Evolutionary conservation across 1,284 basidiomycete species (phyloP), one percentile per base, ranked within the genome.

Genomic region (Bjerkandera adusta): DNA sequence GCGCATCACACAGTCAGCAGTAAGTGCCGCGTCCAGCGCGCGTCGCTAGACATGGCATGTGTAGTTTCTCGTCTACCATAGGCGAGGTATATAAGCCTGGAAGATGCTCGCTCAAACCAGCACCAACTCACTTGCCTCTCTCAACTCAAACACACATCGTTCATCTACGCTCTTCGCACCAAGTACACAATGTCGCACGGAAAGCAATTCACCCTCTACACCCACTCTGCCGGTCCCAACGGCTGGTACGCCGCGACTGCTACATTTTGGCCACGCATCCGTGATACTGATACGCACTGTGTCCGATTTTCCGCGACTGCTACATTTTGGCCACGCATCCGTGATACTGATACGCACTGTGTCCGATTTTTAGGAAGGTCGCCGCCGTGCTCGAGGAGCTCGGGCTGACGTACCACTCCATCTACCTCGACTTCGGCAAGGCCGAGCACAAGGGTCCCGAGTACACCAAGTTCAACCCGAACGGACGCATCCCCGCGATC

Each of bases 401-500:
- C 41, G 61, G 54, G 12, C 42, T 62, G 18, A 47, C 48, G 12
- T 62, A 59, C 52, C 54, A 59, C 34, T 53, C 57, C 22, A 54
- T 57, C 36, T 61, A 52, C 50, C 48, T 60, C 36, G 51, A 59
- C 32, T 56, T 62, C 33, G 29, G 10, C 24, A 55, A 52, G 15
- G 36, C 42, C 15, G 60, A 64, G 54, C 57, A 62, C 35, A 60
- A 59, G 45, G 27, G 21, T 5, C 49, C 48, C 3, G 48, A 46
- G 38, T 55, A 56, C 47, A 13, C 50, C 29, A 51, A 57, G 51
- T 29, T 53, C 20, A 60, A 59, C 49, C 59, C 57, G n/a, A 66
- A 66, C 36, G 58, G 59, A 1, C 55, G 62, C 8, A 60, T 66
- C 21, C 64, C 64, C 1, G 52, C 58, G 10, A 43, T 68, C 32